Base-by-base conservation (phyloP, 208 protist species). In the Borovskyia barvae region DNA sequence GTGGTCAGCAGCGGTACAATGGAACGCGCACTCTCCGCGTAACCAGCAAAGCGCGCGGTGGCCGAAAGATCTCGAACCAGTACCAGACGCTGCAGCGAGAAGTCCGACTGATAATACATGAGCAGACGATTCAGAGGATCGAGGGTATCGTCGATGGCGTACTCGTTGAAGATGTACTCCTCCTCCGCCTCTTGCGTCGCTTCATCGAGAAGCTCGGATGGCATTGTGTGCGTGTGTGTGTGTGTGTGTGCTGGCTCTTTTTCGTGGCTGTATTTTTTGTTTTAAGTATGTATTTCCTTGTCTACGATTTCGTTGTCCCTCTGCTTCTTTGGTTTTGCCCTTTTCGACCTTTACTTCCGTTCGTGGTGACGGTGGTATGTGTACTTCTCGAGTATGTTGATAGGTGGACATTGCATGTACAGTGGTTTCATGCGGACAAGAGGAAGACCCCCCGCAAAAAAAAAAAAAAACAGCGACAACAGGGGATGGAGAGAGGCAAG, bases 111-210 rank as follows among this genome's bases (percentile, higher is more conserved):
- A 46, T 96, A 82, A 47, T 97, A 96, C 30, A 80, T 88, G 50
- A 93, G 53, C 17, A 97, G 72, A 8, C 90, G 78, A 20, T 61
- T 84, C 33, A 97, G 71, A 0, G 82, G 85, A 66, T 97, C 90
- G 30, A 97, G 80, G 12, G 83, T 87, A 74, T 97, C 93, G 56
- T 97, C 93, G 61, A 97, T 94, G 37, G 85, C 80, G 71, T 97
- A 96, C 67, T 96, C 87, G 58, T 87, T 94, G 77, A 93, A 97
- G 51, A 96, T 92, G 50, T 92, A 95, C 36, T 97, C 93, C 37
- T 97, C 89, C 57, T 90, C 85, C 9, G 50, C 72, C 46, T 89
- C 81, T 28, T 75, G 75, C 36, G 50, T 61, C 28, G 59, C 41
- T 25, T 90, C 83, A 30, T 93, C 83, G 11, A 88, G 43, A 19